These are phyloP conservation scores for Penicillium coprophilum DNA, from an alignment of 495 filamentous ascomycete genomes.

Conservation along the genomic window DNA sequence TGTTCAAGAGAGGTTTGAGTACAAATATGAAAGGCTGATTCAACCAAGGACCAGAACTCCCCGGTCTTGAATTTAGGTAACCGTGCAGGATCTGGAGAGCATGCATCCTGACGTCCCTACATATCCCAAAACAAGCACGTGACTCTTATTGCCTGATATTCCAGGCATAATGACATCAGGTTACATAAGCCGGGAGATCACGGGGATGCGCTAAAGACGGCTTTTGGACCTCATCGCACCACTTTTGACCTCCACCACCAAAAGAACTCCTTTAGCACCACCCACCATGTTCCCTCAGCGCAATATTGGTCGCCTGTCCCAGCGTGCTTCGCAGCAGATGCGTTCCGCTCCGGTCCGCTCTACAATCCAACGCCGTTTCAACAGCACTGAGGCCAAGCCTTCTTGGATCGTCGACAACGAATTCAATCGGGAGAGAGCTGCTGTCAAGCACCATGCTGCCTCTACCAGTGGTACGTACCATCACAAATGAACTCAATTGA, in stretches of 20 bases:
- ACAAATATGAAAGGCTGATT: not conserved
- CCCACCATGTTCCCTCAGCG: slow-evolving; percentile 63
- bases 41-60: not conserved
- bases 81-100: not conserved
- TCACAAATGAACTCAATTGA: slow-evolving; percentile 9
- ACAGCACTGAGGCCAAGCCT: slow-evolving; percentile 52
- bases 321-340: slow-evolving; percentile 57
- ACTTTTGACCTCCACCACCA: slow-evolving; percentile 27
- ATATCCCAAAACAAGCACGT: slow-evolving; percentile 24
- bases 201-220: slow-evolving; percentile 44
- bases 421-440: slow-evolving; percentile 82
- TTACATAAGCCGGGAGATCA: slow-evolving; percentile 48
- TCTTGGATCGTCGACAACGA: slow-evolving; percentile 68
- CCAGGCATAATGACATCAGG: slow-evolving; percentile 35
- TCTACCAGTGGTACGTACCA: slow-evolving; percentile 67
- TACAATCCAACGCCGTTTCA: slow-evolving; percentile 65
- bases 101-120: not conserved
- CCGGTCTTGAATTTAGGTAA: not conserved
- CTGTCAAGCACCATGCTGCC: slow-evolving; percentile 82
- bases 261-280: slow-evolving; percentile 19
- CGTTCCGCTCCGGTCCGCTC: slow-evolving; percentile 57
- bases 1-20: not conserved
- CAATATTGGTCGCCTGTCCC: slow-evolving; percentile 57
- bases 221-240: slow-evolving; percentile 35
- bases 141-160: slow-evolving; percentile 11